A percentile compares a stretch with the other conserved stretches of the same genome.
Conservation (phyloP, 2,329 filamentous ascomycete species). For the Beauveria caledonica region DNA sequence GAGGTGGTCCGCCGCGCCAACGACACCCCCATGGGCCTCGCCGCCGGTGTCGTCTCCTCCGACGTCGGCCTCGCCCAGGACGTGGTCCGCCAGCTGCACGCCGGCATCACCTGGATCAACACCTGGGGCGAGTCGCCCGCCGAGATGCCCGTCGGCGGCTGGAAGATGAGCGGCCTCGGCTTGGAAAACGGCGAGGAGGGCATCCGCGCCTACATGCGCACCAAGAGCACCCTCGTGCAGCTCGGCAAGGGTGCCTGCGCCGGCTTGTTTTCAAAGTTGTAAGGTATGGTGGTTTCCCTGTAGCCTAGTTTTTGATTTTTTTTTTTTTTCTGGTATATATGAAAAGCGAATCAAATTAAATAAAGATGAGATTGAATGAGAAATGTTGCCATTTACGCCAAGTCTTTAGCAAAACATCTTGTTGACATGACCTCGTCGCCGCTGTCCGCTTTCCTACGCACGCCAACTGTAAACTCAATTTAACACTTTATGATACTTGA, state of each 20-base stretch:
- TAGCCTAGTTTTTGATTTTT: not conserved
- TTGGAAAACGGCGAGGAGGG: conserved; percentile 79
- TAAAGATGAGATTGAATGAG: not conserved
- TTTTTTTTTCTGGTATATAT: not conserved
- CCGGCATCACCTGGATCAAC: conserved; percentile 87
- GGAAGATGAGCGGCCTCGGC: conserved; percentile 84
- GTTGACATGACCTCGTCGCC: too few species aligned
- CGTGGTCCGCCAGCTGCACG: conserved; percentile 62
- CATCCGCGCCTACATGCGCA: conserved; percentile 73
- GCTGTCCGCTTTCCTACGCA: too few species aligned
- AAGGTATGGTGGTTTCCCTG: not conserved
- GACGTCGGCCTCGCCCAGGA: conserved; percentile 67
- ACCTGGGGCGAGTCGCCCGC: conserved; percentile 89
- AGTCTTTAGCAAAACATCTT: not conserved
- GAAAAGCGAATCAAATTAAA: conserved; percentile 4
- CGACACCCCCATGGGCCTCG: conserved; percentile 67
- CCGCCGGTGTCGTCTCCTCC: conserved; percentile 74
- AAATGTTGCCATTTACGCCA: not conserved
- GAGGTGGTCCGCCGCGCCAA: conserved; percentile 69
- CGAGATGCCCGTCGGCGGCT: conserved; percentile 87
- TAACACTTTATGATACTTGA: too few species aligned
- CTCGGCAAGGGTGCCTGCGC: conserved; percentile 58
- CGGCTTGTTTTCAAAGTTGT: conserved; percentile 63
- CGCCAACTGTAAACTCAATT: too few species aligned
- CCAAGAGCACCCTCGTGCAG: conserved; percentile 83